Evolutionary conservation across 257 asterid species (phyloP).

Genomic region (Sherardia arvensis): DNA sequence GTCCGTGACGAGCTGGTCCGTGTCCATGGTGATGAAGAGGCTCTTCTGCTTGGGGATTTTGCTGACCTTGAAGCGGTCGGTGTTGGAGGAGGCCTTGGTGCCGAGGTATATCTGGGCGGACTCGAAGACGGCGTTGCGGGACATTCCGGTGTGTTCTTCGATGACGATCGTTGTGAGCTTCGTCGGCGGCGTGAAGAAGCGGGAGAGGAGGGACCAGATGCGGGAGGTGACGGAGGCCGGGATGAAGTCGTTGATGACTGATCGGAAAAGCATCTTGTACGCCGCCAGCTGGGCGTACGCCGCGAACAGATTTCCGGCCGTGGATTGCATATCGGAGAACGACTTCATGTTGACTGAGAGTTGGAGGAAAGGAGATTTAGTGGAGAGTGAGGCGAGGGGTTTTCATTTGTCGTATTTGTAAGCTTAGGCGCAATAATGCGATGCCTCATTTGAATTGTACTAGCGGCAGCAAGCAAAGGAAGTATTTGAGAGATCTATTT

Average conservation of each 20-base stretch:
- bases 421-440: neutral
- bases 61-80: slow-evolving; percentile 41
- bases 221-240: slow-evolving; percentile 32
- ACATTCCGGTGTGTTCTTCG: slow-evolving; percentile 42
- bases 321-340: slow-evolving; percentile 38
- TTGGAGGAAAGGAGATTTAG: neutral
- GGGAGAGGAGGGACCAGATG: slow-evolving; percentile 21
- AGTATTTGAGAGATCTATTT: too few relatives aligned
- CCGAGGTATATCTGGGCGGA: slow-evolving; percentile 67
- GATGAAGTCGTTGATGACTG: slow-evolving; percentile 46
- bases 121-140: slow-evolving; percentile 52
- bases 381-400: neutral
- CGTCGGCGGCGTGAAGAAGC: slow-evolving; percentile 21
- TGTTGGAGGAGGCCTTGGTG: slow-evolving; percentile 39
- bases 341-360: slow-evolving; percentile 22
- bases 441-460: too few relatives aligned
- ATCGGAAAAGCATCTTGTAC: slow-evolving; percentile 56
- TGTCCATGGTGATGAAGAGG: slow-evolving; percentile 45
- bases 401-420: too few relatives aligned
- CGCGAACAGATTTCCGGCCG: slow-evolving; percentile 49
- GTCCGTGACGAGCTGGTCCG: slow-evolving; percentile 38
- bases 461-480: too few relatives aligned
- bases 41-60: slow-evolving; percentile 43
- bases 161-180: slow-evolving; percentile 42
- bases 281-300: slow-evolving; percentile 78